Evolutionary conservation across 768 basidiomycete species (phyloP).

Genomic region (Trametes cinnabarina): DNA sequence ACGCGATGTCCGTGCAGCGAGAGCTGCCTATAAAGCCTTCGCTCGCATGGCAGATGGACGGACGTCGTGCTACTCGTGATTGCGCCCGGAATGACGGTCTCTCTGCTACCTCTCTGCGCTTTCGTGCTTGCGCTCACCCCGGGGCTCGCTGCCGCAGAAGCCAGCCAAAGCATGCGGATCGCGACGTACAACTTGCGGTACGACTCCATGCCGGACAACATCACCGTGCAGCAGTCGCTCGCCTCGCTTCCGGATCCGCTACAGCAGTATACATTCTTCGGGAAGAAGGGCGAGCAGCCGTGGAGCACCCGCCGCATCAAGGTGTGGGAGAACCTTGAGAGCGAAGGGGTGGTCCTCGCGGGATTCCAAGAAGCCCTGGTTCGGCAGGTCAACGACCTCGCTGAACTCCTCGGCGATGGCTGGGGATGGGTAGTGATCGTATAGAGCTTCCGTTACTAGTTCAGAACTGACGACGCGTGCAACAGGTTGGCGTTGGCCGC

Average conservation of each 20-base stretch:
- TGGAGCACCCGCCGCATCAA: slow-evolving; percentile 52
- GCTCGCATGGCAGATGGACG: background rate
- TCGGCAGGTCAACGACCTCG: slow-evolving; percentile 55
- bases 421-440: slow-evolving; percentile 49
- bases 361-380: slow-evolving; percentile 57
- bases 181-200: slow-evolving; percentile 54
- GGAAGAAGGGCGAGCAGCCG: slow-evolving; percentile 42
- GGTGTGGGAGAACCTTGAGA: slow-evolving; percentile 46
- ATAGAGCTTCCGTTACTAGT: background rate
- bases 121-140: background rate
- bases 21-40: background rate
- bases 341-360: slow-evolving; percentile 39
- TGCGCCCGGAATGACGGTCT: background rate
- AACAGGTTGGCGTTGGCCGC: slow-evolving; percentile 58
- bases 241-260: slow-evolving; percentile 43
- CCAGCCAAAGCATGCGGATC: slow-evolving; percentile 29
- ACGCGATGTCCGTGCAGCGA: background rate
- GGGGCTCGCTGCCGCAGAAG: background rate
- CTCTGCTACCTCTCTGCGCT: background rate
- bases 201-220: slow-evolving; percentile 50
- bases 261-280: slow-evolving; percentile 32
- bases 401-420: slow-evolving; percentile 48
- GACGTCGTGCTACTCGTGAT: background rate
- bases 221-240: slow-evolving; percentile 47
- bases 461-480: background rate